A percentile compares a stretch with the other conserved stretches of the same genome.
phyloP scores from a whole-genome alignment of 2,329 filamentous ascomycete genomes.

The Cryphonectria carpinicola region DNA sequence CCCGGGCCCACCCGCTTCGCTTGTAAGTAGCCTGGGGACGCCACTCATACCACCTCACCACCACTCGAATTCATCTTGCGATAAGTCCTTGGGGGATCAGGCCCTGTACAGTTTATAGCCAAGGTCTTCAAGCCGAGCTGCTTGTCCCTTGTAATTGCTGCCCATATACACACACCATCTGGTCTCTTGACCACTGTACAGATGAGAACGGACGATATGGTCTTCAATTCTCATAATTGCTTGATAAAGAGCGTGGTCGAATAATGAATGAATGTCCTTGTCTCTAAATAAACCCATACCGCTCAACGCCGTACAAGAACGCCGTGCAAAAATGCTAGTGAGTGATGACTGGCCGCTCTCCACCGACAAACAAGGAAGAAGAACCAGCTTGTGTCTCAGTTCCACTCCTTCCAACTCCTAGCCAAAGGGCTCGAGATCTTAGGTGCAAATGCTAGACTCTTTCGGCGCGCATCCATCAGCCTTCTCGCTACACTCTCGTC shows the following conservation, averaged over 20 bases:
- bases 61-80: background rate
- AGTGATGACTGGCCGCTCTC: background rate
- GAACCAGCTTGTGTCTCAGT: constrained; percentile 29
- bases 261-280: background rate
- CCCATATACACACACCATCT: background rate
- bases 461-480: constrained; percentile 72
- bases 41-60: background rate
- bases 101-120: background rate
- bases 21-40: background rate
- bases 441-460: constrained; percentile 78
- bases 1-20: background rate
- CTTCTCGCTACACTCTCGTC: constrained; percentile 63
- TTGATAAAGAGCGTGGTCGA: background rate
- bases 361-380: background rate
- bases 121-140: background rate
- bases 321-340: constrained; percentile 4
- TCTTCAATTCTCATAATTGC: background rate
- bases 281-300: background rate
- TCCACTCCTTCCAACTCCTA: constrained; percentile 51
- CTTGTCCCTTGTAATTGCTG: too few relatives aligned
- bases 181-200: background rate
- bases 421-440: constrained; percentile 74
- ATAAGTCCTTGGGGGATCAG: background rate
- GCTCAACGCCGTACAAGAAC: background rate
- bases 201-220: too few relatives aligned